Conservation (phyloP, 2,329 filamentous ascomycete species). For the Xylogone sp. region DNA sequence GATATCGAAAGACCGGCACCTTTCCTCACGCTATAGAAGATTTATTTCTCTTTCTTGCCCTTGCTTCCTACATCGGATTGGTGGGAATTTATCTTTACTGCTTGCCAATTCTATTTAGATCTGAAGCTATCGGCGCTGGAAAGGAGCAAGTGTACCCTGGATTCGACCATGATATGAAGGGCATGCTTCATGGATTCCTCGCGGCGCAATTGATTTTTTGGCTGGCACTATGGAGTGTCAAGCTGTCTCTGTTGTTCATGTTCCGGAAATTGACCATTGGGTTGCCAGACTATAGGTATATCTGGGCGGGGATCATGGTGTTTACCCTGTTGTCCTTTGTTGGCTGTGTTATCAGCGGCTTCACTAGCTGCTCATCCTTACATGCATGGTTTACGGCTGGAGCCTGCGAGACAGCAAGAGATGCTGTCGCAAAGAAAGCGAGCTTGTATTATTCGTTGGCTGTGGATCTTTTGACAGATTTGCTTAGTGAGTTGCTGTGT, state of each 20-base stretch:
- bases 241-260: conserved; percentile 4
- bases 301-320: conserved; percentile 2
- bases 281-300: conserved; percentile 1
- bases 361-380: conserved; percentile 31
- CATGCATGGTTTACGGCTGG: conserved; percentile 30
- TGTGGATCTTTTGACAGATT: conserved; percentile 13
- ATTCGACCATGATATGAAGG: conserved; percentile 26
- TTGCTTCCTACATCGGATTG: conserved; percentile 25
- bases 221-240: conserved; percentile 4
- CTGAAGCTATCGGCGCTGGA: conserved; percentile 23
- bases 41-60: conserved; percentile 8
- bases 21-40: conserved; percentile 12
- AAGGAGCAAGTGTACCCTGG: conserved; percentile 22
- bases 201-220: conserved; percentile 5
- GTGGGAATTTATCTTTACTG: conserved; percentile 31
- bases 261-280: neutral
- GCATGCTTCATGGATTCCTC: conserved; percentile 34
- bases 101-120: conserved; percentile 29
- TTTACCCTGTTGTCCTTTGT: conserved; percentile 27
- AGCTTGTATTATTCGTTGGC: conserved; percentile 14
- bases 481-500: conserved; percentile 10
- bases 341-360: conserved; percentile 31
- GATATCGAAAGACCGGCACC: conserved; percentile 7
- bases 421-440: conserved; percentile 11
- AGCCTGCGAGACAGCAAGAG: conserved; percentile 7